Evolutionary conservation across 805 yeast species (phyloP).

Genomic region (Schwanniomyces pseudopolymorphus): DNA sequence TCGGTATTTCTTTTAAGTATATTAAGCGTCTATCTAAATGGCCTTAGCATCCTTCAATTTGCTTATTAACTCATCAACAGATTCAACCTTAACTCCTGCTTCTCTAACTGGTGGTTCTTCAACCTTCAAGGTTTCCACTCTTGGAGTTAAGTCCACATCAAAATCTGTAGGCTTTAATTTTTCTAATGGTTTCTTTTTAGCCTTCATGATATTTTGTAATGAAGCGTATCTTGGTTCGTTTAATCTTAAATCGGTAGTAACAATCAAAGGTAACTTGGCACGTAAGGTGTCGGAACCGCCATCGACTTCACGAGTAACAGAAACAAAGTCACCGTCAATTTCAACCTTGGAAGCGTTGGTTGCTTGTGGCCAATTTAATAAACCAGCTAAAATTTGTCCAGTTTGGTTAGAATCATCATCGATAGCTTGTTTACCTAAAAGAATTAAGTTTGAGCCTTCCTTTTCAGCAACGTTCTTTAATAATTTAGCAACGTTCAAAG

Average conservation of each 20-base stretch:
- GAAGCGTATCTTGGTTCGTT: constrained; percentile 96
- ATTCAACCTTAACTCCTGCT: constrained; percentile 77
- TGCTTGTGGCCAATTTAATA: constrained; percentile 94
- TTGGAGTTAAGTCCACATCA: constrained; percentile 61
- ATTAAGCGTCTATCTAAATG: constrained; percentile 35
- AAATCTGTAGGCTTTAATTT: constrained; percentile 62
- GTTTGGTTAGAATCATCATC: constrained; percentile 95
- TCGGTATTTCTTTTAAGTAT: neutral
- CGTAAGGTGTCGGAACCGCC: constrained; percentile 87
- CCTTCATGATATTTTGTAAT: constrained; percentile 96
- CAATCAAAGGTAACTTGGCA: constrained; percentile 77
- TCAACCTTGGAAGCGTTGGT: constrained; percentile 89
- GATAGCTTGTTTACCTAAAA: constrained; percentile 94
- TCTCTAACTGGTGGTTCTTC: constrained; percentile 83
- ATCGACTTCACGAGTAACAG: constrained; percentile 89
- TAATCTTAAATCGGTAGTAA: constrained; percentile 90
- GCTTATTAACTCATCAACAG: constrained; percentile 78
- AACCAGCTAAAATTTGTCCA: constrained; percentile 94
- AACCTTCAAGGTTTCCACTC: constrained; percentile 69
- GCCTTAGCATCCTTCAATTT: constrained; percentile 79
- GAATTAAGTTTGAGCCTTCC: constrained; percentile 71
- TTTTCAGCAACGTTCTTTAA: constrained; percentile 70
- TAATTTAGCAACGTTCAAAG: constrained; percentile 85
- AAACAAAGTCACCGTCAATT: constrained; percentile 53
- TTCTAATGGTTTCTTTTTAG: constrained; percentile 91